Evolutionary conservation across 2,329 filamentous ascomycete species (phyloP).

Genomic region (Ascochyta fabae): DNA sequence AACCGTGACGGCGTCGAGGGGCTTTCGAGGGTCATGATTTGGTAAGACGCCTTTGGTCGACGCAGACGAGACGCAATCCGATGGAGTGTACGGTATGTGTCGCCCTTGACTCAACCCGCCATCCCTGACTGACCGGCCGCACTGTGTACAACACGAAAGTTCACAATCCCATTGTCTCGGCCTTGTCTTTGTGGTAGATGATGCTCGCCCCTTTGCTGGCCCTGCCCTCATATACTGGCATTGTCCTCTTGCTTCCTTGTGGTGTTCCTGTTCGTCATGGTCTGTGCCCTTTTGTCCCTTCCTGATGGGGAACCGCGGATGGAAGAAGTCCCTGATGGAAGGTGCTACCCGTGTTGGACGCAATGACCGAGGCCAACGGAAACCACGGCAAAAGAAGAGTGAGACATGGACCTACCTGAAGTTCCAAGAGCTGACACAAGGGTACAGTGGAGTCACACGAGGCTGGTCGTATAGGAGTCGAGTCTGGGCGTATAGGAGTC

Average conservation of each 20-base stretch:
- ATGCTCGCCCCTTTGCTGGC: slow-evolving; percentile 1
- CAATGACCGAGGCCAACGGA: slow-evolving; percentile 11
- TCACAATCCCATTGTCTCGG: slow-evolving; percentile 18
- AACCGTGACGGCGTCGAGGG: slow-evolving; percentile 1
- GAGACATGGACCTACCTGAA: slow-evolving; percentile 36
- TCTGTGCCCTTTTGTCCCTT: slow-evolving; percentile 14
- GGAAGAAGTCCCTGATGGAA: slow-evolving; percentile 9
- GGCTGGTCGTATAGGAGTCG: slow-evolving; percentile 35
- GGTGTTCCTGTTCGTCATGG: slow-evolving; percentile 15
- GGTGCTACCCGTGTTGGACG: slow-evolving; percentile 1
- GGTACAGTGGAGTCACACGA: slow-evolving; percentile 31
- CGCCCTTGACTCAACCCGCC: slow-evolving; percentile 16
- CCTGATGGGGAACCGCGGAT: slow-evolving; percentile 12
- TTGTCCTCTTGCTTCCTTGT: background rate
- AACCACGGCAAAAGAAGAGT: slow-evolving; percentile 17
- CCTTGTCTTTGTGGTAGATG: background rate
- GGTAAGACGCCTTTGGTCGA: slow-evolving; percentile 19
- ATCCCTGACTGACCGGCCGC: slow-evolving; percentile 3
- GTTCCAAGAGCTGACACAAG: slow-evolving; percentile 29
- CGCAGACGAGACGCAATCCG: slow-evolving; percentile 17
- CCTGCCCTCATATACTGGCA: slow-evolving; percentile 7
- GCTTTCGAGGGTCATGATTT: slow-evolving; percentile 10
- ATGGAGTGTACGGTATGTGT: slow-evolving; percentile 14
- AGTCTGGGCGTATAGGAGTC: slow-evolving; percentile 27
- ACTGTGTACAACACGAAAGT: background rate